A percentile compares a stretch with the other conserved stretches of the same genome.
Evolutionary conservation across 176 grass and related monocot species (phyloP).

Genomic region (Oropetium thomaeum): DNA sequence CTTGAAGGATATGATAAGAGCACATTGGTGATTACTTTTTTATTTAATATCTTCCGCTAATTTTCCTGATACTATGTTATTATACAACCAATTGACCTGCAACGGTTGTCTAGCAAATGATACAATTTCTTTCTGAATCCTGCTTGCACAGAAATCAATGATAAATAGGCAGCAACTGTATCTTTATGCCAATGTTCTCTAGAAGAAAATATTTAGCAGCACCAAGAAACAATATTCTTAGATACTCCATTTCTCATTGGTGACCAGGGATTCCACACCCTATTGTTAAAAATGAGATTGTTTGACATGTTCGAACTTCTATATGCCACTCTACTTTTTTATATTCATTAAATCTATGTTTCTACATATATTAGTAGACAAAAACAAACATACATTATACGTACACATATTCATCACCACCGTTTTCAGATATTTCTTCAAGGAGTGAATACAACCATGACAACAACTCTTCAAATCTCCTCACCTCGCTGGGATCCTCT

Average conservation of each 20-base stretch:
- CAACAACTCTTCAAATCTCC: too few relatives aligned
- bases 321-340: too few relatives aligned
- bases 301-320: too few relatives aligned
- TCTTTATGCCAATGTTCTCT: background rate
- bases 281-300: too few relatives aligned
- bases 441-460: background rate
- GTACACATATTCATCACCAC: background rate
- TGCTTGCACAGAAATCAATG: too few relatives aligned
- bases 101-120: too few relatives aligned
- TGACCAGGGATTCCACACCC: too few relatives aligned
- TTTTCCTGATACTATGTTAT: background rate
- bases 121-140: too few relatives aligned
- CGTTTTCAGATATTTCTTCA: background rate
- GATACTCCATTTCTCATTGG: background rate
- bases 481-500: background rate
- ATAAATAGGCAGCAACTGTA: background rate
- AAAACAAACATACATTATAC: background rate
- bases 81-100: background rate
- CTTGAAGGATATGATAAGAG: background rate
- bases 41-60: background rate
- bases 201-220: background rate
- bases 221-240: background rate
- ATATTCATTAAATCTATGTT: too few relatives aligned
- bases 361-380: background rate
- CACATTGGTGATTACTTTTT: background rate